phyloP scores from a whole-genome alignment of 2,329 filamentous ascomycete species.

The Alternaria atra region DNA sequence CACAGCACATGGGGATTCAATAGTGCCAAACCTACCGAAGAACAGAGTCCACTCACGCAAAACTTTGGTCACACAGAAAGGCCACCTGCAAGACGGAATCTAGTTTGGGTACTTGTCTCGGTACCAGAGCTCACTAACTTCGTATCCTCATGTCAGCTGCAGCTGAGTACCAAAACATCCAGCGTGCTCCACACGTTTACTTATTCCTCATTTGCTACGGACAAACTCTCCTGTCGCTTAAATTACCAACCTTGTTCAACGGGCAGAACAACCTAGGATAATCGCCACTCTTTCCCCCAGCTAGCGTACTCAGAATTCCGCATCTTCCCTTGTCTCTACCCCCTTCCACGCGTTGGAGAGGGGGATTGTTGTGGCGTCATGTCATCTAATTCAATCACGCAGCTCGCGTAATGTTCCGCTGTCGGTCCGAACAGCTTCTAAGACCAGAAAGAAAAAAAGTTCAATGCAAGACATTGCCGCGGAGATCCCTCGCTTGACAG shows the following conservation, averaged over 20 bases:
- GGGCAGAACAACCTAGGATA: not conserved
- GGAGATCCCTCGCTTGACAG: not conserved
- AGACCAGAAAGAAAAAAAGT: not conserved
- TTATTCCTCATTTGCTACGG: not conserved
- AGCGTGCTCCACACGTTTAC: not conserved
- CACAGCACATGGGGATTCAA: not conserved
- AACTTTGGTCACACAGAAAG: too few species aligned
- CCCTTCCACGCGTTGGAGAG: not conserved
- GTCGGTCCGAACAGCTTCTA: not conserved
- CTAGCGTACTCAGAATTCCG: conserved; percentile 2
- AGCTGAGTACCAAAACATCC: not conserved
- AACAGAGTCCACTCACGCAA: too few species aligned
- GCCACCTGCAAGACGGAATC: too few species aligned
- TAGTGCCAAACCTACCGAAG: too few species aligned
- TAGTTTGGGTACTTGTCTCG: not conserved
- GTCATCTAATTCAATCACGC: not conserved
- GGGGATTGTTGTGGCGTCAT: not conserved
- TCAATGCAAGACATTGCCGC: not conserved
- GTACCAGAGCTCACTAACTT: not conserved
- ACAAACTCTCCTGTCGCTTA: not conserved
- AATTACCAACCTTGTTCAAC: not conserved
- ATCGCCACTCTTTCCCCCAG: not conserved
- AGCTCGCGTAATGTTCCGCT: not conserved
- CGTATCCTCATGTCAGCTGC: not conserved
- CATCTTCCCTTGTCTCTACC: not conserved